Base-by-base conservation (phyloP, 305 asterid genomes). In the Ajuga reptans region DNA sequence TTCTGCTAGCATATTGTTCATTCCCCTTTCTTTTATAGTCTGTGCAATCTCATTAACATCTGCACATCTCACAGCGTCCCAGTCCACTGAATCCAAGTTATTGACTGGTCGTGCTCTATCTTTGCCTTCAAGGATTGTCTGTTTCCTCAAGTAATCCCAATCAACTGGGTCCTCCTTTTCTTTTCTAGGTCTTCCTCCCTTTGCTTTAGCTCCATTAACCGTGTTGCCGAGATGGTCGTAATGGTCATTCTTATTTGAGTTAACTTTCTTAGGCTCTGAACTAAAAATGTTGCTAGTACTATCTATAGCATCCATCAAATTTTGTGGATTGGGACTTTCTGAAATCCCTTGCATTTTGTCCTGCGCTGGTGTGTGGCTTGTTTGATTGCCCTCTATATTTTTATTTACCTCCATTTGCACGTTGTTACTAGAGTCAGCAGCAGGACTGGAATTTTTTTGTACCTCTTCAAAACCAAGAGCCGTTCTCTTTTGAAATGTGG, bases 1-100 rank as follows among this genome's bases (percentile, higher is more conserved):
- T 85, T 78, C 95, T 18, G 97, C 98, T 64, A 94, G 86, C 84
- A 79, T 81, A 75, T 94, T 94, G 82, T 91, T 91, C 99, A 94
- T 94, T 75, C 99, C 98, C 84, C 99, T 82, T 69, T 87, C 97
- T 77, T 83, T 91, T 64, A 94, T 89, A 68, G 97, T 80, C 16
- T 86, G 62, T 6, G 99, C 96, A 75, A 94, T 79, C 76, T 89
- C 97, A 16, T 74, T 62, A 62, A 94, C 98, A 81, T 94, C 87
- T 41, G 98, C 93, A 77, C 86, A 77, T 77, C 95, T 86, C 33
- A 94, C 87, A 52, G 98, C 89, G 37, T 94, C 98, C 96, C 96
- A 94, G 78, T 91, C 98, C 79, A 89, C 87, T 9, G 99, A 87
- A 68, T 94, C 98, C 89, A 75, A 78, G 17, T 86, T 85, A 77